A percentile compares a stretch with the other conserved stretches of the same genome.
Conservation (phyloP, 805 yeast species). For the Candida tammaniensis region DNA sequence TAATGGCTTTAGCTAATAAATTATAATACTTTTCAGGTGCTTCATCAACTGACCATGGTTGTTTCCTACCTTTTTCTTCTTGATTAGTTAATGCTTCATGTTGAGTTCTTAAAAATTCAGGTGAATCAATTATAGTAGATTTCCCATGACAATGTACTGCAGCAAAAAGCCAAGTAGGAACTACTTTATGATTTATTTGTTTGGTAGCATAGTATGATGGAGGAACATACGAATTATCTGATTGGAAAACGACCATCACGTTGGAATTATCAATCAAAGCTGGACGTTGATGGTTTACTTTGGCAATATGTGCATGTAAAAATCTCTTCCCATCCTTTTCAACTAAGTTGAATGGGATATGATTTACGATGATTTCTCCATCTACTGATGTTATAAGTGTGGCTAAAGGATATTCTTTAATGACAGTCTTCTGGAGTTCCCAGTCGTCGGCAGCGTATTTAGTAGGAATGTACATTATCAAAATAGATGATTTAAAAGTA, state of each 20-base stretch:
- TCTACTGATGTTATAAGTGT: slow-evolving; percentile 43
- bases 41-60: slow-evolving; percentile 54
- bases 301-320: slow-evolving; percentile 56
- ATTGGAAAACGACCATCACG: slow-evolving; percentile 51
- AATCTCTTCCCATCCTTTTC: slow-evolving; percentile 32
- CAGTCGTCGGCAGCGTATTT: slow-evolving; percentile 30
- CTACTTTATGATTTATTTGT: slow-evolving; percentile 54
- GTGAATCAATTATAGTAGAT: slow-evolving; percentile 43
- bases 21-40: slow-evolving; percentile 51
- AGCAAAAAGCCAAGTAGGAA: slow-evolving; percentile 71
- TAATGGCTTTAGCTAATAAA: slow-evolving; percentile 46
- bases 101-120: slow-evolving; percentile 44
- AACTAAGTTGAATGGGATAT: slow-evolving; percentile 51
- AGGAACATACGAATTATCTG: slow-evolving; percentile 50
- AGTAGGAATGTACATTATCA: slow-evolving; percentile 37
- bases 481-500: not conserved
- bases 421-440: slow-evolving; percentile 39
- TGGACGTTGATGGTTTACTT: slow-evolving; percentile 48
- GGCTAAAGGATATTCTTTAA: slow-evolving; percentile 50
- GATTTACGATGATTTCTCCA: slow-evolving; percentile 46
- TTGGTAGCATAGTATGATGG: slow-evolving; percentile 62
- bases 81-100: slow-evolving; percentile 43
- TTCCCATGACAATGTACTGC: slow-evolving; percentile 55
- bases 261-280: slow-evolving; percentile 35
- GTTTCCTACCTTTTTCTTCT: slow-evolving; percentile 42